phyloP scores from a whole-genome alignment of 768 basidiomycete species.

The Tulasnella sp. region DNA sequence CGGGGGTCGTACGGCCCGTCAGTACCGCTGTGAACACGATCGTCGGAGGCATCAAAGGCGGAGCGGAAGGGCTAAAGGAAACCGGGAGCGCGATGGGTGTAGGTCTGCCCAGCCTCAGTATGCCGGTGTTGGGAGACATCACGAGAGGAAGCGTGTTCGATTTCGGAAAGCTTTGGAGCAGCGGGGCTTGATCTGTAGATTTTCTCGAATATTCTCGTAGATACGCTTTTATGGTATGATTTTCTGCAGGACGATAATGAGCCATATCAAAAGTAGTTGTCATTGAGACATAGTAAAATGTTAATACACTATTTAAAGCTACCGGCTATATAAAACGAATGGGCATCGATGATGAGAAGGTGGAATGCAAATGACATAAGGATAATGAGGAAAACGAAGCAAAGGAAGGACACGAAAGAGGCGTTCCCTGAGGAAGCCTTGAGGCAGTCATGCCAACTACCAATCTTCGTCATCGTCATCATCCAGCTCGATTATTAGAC shows the following conservation, averaged over 20 bases:
- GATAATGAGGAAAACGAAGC: neutral
- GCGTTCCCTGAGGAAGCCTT: neutral
- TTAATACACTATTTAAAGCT: neutral
- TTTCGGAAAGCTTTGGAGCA: neutral
- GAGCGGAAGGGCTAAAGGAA: constrained; percentile 31
- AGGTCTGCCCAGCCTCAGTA: neutral
- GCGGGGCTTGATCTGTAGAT: neutral
- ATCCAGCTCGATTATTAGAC: neutral
- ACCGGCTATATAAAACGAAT: neutral
- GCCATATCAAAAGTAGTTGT: neutral
- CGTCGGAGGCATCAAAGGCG: constrained; percentile 55
- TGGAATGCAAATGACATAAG: neutral
- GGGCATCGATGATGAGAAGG: neutral
- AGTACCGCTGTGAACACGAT: constrained; percentile 71
- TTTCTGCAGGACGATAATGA: neutral
- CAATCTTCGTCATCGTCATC: constrained; percentile 10
- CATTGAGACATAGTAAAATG: neutral
- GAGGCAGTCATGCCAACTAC: neutral
- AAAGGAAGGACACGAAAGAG: neutral
- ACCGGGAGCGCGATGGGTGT: neutral
- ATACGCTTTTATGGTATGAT: neutral
- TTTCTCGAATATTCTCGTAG: neutral
- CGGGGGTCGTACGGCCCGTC: constrained; percentile 60
- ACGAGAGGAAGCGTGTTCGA: constrained; percentile 21
- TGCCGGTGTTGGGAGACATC: neutral